Base-by-base conservation (phyloP, 495 filamentous ascomycete genomes). In the Lepraria neglecta region DNA sequence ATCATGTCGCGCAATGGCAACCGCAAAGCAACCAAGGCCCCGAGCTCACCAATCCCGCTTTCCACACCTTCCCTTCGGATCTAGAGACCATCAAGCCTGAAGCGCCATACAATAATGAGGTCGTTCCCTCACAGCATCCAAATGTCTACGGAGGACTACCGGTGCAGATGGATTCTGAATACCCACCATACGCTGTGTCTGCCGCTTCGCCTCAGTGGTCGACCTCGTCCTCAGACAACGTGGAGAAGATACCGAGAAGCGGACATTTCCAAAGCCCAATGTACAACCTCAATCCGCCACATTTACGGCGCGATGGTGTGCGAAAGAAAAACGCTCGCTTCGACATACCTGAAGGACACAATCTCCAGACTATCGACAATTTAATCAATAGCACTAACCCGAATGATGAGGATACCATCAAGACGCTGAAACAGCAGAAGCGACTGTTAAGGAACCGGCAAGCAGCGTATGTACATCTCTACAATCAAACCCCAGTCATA, bases 311-410 rank as follows among this genome's bases (percentile, higher is more conserved):
- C 66, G 92, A 95, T 69, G 94, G 94, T 53, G 95, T 97, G 75
- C 85, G 95, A 65, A 99, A 99, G 86, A 97, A 97, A 87, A 99
- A 99, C 68, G 92, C 92, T 66, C 87, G 95, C 51, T 96, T 99
- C 74, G 94, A 97, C 70, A 97, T 99, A 63, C 94, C 94, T 5
- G 85, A 89, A 12, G 95, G 96, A 76, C 83, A 92, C 47, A 97
- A 89, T 65, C 82, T 97, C 63, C 85, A 82, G 77, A 97, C 96
- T 73, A 97, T 99, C 76, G 94, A 99, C 73, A 83, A 88, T 57
- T 77, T 97, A 68, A 97, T 99, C 76, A 81, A 85, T 38, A 84
- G 89, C 73, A 92, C 91, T 21, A 58, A 67, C 46, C 64, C 59
- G 11, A 87, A 77, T 53, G 90, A 97, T 67, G 94, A 97, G 66